These are phyloP conservation scores for Rutstroemia sp. DNA, from an alignment of 2,329 filamentous ascomycete genomes.

Conservation along the genomic window DNA sequence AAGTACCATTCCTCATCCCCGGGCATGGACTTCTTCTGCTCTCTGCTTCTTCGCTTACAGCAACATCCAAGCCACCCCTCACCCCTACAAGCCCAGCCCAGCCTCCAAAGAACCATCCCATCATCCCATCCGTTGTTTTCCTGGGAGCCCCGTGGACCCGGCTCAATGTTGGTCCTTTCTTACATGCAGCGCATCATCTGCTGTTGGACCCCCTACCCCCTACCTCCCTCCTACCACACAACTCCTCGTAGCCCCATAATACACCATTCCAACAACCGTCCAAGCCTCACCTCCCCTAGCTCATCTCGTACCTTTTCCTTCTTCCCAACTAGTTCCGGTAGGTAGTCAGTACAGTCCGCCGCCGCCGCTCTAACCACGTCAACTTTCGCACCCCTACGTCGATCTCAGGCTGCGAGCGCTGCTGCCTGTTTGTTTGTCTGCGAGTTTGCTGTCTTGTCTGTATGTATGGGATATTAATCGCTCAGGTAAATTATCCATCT, in stretches of 20 bases:
- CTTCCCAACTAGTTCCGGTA: too few relatives aligned
- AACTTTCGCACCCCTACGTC: too few relatives aligned
- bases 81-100: not conserved
- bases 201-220: too few relatives aligned
- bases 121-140: not conserved
- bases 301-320: too few relatives aligned
- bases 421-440: too few relatives aligned
- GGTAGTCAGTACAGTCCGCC: not conserved
- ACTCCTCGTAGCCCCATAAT: not conserved
- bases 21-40: not conserved
- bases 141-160: slow-evolving; percentile 1
- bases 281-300: too few relatives aligned
- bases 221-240: too few relatives aligned
- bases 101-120: not conserved
- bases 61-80: not conserved
- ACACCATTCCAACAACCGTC: not conserved
- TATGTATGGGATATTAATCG: too few relatives aligned
- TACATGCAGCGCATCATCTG: not conserved
- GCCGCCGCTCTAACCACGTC: not conserved
- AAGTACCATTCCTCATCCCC: not conserved
- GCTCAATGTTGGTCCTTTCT: slow-evolving; percentile 9
- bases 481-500: too few relatives aligned
- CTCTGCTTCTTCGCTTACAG: not conserved
- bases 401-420: too few relatives aligned
- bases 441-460: too few relatives aligned